Percentiles rank a stretch among this genome's conserved stretches.
Conservation (phyloP, 345 rosid genomes). For the Brassica carinata region DNA sequence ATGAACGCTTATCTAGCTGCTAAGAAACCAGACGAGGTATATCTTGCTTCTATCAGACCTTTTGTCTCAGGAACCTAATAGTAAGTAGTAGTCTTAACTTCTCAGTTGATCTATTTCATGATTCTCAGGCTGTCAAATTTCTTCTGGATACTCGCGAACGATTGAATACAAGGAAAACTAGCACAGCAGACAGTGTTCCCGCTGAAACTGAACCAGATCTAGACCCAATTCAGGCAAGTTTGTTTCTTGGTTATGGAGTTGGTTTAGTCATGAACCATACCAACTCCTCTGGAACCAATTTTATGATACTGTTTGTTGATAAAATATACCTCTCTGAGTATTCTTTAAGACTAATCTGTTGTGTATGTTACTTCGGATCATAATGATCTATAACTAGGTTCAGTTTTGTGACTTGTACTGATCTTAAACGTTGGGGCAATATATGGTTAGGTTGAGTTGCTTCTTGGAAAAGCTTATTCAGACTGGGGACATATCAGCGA, state of each 20-base stretch:
- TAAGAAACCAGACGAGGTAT: conserved; percentile 88
- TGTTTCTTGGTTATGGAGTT: conserved; percentile 8
- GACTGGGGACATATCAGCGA: conserved; percentile 91
- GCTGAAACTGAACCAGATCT: conserved; percentile 40
- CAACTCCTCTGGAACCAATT: not conserved
- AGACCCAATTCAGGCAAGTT: conserved; percentile 78
- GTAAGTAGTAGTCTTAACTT: not conserved
- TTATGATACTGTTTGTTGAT: not conserved
- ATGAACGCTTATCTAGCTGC: conserved; percentile 88
- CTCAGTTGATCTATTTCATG: conserved; percentile 5
- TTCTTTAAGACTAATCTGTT: not conserved
- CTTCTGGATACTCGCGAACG: conserved; percentile 65
- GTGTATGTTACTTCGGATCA: not conserved
- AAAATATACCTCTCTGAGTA: not conserved
- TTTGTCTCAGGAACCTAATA: not conserved
- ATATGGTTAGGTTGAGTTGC: conserved; percentile 66
- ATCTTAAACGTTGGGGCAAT: conserved; percentile 1
- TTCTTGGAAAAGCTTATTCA: conserved; percentile 95
- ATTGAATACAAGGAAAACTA: conserved; percentile 47
- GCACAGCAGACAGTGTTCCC: conserved; percentile 41
- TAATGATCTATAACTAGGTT: not conserved
- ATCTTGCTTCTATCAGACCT: conserved; percentile 20
- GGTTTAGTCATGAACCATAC: not conserved
- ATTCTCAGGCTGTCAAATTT: conserved; percentile 75
- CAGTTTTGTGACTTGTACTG: not conserved